A percentile compares a stretch with the other conserved stretches of the same genome.
These are phyloP conservation scores for Lipomyces chichibuensis DNA, from an alignment of 805 yeast species.

Conservation along the genomic window DNA sequence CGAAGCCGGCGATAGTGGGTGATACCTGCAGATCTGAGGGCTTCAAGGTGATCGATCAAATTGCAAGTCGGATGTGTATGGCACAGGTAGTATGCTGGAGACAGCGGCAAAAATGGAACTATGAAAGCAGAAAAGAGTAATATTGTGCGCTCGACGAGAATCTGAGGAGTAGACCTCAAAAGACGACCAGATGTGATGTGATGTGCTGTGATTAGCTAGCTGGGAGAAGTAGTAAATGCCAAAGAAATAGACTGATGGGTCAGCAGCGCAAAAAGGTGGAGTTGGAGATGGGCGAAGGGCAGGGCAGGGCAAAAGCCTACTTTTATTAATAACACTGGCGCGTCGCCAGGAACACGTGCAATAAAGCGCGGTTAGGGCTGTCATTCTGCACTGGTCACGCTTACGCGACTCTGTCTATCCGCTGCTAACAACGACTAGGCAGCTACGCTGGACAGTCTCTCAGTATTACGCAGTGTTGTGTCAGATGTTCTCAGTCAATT, in stretches of 20 bases:
- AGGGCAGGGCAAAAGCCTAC: neutral
- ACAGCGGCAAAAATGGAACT: neutral
- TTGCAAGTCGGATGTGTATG: neutral
- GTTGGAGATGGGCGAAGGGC: neutral
- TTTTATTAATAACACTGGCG: conserved; percentile 4
- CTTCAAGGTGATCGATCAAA: neutral
- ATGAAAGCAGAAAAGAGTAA: neutral
- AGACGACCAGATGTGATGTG: neutral
- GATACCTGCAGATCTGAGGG: neutral
- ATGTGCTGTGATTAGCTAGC: neutral
- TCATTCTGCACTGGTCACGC: neutral
- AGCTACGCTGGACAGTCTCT: neutral
- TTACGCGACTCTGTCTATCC: neutral
- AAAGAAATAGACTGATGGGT: neutral
- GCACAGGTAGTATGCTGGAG: neutral
- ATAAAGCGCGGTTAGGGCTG: neutral
- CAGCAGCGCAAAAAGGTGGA: neutral
- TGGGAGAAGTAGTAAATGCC: neutral
- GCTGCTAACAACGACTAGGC: neutral
- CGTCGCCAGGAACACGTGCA: neutral
- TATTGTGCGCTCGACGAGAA: neutral
- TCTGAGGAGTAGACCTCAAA: neutral
- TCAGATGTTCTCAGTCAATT: neutral
- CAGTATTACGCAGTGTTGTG: neutral
- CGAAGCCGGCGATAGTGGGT: neutral